Evolutionary conservation across 805 yeast genomes (phyloP).

Genomic region (Candida sanyiensis): DNA sequence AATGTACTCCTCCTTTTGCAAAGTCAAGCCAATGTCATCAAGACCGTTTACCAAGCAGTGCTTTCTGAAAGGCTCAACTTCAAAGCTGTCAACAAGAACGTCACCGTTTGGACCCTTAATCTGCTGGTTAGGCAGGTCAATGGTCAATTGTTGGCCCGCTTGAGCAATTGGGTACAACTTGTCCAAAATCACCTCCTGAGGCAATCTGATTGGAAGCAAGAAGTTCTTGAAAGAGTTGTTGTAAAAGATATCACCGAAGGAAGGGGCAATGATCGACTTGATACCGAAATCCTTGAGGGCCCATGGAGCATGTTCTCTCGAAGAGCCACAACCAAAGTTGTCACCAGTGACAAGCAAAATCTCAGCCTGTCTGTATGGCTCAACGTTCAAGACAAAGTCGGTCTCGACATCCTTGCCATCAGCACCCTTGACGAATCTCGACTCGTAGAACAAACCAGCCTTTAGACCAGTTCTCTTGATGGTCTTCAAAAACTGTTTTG

Average conservation of each 20-base stretch:
- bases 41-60: slow-evolving; percentile 92
- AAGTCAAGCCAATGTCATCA: slow-evolving; percentile 93
- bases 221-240: slow-evolving; percentile 97
- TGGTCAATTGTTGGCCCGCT: slow-evolving; percentile 59
- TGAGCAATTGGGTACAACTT: slow-evolving; percentile 79
- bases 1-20: slow-evolving; percentile 81
- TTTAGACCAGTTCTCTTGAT: slow-evolving; percentile 94
- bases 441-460: slow-evolving; percentile 86
- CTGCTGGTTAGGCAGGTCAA: slow-evolving; percentile 84
- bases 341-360: slow-evolving; percentile 90
- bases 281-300: slow-evolving; percentile 97
- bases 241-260: slow-evolving; percentile 97
- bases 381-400: slow-evolving; percentile 86
- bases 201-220: slow-evolving; percentile 85
- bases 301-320: slow-evolving; percentile 99
- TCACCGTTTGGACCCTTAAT: slow-evolving; percentile 63
- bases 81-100: slow-evolving; percentile 76
- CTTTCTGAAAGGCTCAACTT: slow-evolving; percentile 86
- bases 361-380: slow-evolving; percentile 74
- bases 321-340: slow-evolving; percentile 98
- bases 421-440: slow-evolving; percentile 65
- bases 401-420: slow-evolving; percentile 73
- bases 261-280: slow-evolving; percentile 92
- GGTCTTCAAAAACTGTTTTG: slow-evolving; percentile 96
- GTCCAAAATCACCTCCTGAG: slow-evolving; percentile 62